Percentiles rank a stretch among this genome's conserved stretches.
Evolutionary conservation across 2,329 filamentous ascomycete species (phyloP).

Genomic region (Chaetomiaceae sp.): DNA sequence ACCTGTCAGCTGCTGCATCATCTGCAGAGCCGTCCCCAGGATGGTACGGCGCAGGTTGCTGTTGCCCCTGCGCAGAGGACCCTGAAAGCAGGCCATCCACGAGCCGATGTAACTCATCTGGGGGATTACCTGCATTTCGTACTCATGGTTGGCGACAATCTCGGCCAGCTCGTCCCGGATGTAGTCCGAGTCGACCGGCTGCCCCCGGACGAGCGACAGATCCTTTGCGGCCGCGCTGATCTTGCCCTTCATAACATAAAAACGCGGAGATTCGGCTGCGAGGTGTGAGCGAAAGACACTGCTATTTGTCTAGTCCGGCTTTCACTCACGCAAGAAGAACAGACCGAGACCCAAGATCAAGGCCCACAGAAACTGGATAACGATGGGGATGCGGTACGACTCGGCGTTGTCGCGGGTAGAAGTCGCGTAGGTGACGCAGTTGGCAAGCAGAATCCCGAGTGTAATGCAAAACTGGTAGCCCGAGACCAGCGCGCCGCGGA

Average conservation of each 20-base stretch:
- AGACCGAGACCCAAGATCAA: constrained; percentile 34
- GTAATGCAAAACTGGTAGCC: constrained; percentile 76
- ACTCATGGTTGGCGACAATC: constrained; percentile 67
- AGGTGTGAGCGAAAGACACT: constrained; percentile 6
- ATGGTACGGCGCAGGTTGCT: constrained; percentile 53
- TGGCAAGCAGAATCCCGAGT: constrained; percentile 62
- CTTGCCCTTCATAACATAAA: constrained; percentile 61
- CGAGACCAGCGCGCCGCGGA: constrained; percentile 65
- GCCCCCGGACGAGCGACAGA: constrained; percentile 57
- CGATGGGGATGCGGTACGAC: constrained; percentile 67
- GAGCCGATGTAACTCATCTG: constrained; percentile 49
- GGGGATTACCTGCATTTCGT: constrained; percentile 57
- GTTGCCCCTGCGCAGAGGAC: constrained; percentile 49
- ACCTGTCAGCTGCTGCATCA: constrained; percentile 50
- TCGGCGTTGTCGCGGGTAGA: constrained; percentile 51
- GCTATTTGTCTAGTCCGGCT: neutral
- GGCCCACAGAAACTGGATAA: constrained; percentile 54
- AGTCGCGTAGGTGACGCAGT: constrained; percentile 62
- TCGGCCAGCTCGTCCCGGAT: constrained; percentile 66
- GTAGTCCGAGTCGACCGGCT: constrained; percentile 57
- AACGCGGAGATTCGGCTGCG: constrained; percentile 64
- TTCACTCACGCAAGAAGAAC: constrained; percentile 30
- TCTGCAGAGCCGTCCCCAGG: constrained; percentile 50
- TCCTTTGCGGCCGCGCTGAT: constrained; percentile 53
- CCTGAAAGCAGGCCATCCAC: constrained; percentile 54